phyloP scores from a whole-genome alignment of 495 filamentous ascomycete species.

The Annulohypoxylon maeteangense region DNA sequence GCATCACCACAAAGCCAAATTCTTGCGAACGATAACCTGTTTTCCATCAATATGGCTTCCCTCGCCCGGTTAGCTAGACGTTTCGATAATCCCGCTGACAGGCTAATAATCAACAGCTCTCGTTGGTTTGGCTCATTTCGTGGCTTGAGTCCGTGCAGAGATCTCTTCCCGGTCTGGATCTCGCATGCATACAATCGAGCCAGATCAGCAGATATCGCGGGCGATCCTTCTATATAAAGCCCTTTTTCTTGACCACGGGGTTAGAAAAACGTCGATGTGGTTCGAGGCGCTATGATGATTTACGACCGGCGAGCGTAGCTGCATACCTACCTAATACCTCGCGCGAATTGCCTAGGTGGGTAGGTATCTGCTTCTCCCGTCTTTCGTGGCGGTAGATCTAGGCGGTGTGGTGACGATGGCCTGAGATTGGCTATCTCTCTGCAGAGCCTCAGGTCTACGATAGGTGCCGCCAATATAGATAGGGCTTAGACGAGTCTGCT shows the following conservation, averaged over 20 bases:
- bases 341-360: neutral
- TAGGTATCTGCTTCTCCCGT: neutral
- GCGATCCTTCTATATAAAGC: neutral
- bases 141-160: neutral
- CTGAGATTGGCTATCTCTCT: neutral
- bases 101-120: neutral
- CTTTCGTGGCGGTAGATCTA: neutral
- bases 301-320: neutral
- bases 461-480: neutral
- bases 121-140: neutral
- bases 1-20: neutral
- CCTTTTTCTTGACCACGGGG: neutral
- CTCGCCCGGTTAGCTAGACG: neutral
- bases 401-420: neutral
- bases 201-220: conserved; percentile 2
- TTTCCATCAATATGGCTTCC: neutral
- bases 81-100: neutral
- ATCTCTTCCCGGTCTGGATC: neutral
- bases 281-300: neutral
- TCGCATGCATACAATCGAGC: neutral
- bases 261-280: neutral
- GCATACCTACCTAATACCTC: neutral
- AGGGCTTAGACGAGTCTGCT: neutral
- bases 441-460: neutral
- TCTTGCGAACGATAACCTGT: too few relatives aligned